A percentile compares a stretch with the other conserved stretches of the same genome.
Evolutionary conservation across 441 rosid genomes (phyloP).

Genomic region (Biscutella laevigata): DNA sequence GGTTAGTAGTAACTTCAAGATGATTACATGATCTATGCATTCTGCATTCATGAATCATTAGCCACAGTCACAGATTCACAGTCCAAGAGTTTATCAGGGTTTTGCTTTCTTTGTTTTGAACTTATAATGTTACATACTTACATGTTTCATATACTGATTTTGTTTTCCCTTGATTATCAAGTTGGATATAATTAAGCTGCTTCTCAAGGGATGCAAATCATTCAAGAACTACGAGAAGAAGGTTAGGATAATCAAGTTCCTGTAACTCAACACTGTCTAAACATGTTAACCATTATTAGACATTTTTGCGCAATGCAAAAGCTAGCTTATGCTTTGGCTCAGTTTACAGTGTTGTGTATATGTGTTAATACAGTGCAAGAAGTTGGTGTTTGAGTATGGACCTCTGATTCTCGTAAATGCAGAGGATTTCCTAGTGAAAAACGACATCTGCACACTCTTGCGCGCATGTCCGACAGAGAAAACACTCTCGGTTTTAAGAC

Average conservation of each 20-base stretch:
- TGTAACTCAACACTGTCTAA: too few species aligned
- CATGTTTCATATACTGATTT: background rate
- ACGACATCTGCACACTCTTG: conserved; percentile 55
- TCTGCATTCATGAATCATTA: too few species aligned
- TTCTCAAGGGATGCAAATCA: conserved; percentile 71
- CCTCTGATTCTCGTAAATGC: conserved; percentile 63
- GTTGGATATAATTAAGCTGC: conserved; percentile 70
- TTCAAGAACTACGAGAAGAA: conserved; percentile 49
- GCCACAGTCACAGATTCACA: too few species aligned
- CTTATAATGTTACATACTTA: background rate
- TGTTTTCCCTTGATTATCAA: conserved; percentile 27
- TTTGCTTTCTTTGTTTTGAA: too few species aligned
- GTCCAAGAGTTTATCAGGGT: too few species aligned
- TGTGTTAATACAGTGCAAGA: conserved; percentile 58
- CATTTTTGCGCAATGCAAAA: background rate
- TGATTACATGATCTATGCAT: too few species aligned
- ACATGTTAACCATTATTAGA: too few species aligned
- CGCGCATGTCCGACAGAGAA: conserved; percentile 47
- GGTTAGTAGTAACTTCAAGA: conserved; percentile 31
- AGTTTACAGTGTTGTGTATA: background rate
- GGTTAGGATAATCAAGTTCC: conserved; percentile 38
- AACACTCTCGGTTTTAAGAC: conserved; percentile 12
- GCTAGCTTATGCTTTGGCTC: background rate
- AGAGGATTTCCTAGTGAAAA: conserved; percentile 64
- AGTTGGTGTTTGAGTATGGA: conserved; percentile 68